Percentiles rank a stretch among this genome's conserved stretches.
phyloP scores from a whole-genome alignment of 768 basidiomycete species.

The Leucocoprinus sp. region DNA sequence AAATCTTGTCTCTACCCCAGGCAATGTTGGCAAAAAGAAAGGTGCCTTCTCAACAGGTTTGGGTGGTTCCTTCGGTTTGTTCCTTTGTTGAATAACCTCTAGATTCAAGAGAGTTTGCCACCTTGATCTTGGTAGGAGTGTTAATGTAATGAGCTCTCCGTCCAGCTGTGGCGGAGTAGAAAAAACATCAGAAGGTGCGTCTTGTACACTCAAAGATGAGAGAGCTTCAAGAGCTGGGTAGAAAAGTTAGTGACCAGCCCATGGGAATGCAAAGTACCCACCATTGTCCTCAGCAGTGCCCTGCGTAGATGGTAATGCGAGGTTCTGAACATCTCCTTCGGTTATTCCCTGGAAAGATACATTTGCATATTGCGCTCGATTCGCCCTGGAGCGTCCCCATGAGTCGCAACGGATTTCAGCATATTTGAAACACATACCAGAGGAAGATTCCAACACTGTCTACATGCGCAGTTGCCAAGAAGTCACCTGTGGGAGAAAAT shows the following conservation, averaged over 20 bases:
- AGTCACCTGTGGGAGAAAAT: constrained; percentile 94
- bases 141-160: constrained; percentile 88
- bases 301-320: constrained; percentile 77
- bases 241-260: not conserved
- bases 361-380: constrained; percentile 89
- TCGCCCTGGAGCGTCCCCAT: constrained; percentile 54
- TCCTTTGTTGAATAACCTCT: constrained; percentile 91
- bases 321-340: constrained; percentile 65
- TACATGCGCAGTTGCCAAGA: constrained; percentile 90
- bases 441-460: constrained; percentile 92
- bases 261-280: constrained; percentile 22
- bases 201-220: constrained; percentile 51
- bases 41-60: constrained; percentile 94
- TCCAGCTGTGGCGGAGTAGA: constrained; percentile 84
- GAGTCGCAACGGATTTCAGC: not conserved
- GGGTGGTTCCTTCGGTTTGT: constrained; percentile 93
- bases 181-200: constrained; percentile 60
- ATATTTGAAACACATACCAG: constrained; percentile 45
- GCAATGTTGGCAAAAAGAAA: constrained; percentile 92
- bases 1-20: constrained; percentile 81
- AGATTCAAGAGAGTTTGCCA: constrained; percentile 98
- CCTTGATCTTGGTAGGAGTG: constrained; percentile 81
- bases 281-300: constrained; percentile 76
- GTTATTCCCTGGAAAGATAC: constrained; percentile 73
- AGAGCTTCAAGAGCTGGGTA: constrained; percentile 62